phyloP scores from a whole-genome alignment of 1,284 basidiomycete genomes.

The Anthracocystis panici-leucophaei region DNA sequence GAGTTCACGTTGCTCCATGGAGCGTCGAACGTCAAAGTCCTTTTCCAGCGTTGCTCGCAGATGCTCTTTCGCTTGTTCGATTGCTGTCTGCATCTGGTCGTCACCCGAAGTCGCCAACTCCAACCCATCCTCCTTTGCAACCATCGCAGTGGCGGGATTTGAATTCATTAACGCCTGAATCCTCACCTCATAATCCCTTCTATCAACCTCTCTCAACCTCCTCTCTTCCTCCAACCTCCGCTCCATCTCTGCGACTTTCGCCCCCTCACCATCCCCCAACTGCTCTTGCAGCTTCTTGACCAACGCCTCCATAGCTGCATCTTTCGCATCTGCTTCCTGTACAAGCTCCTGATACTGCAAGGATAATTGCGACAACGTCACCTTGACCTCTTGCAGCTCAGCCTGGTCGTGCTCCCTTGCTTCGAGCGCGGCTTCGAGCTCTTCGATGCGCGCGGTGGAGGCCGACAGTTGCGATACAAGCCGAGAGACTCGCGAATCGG shows the following conservation, averaged over 20 bases:
- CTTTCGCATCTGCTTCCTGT: conserved; percentile 20
- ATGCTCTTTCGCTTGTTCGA: conserved; percentile 28
- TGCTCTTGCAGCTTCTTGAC: conserved; percentile 11
- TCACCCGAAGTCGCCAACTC: not conserved
- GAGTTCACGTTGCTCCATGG: conserved; percentile 28
- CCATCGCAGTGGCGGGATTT: not conserved
- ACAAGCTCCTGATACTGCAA: conserved; percentile 30
- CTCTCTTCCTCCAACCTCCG: conserved; percentile 28
- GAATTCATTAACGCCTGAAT: conserved; percentile 21
- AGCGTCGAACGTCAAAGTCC: conserved; percentile 35
- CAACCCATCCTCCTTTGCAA: not conserved
- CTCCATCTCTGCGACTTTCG: conserved; percentile 9
- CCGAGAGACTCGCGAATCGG: conserved; percentile 20
- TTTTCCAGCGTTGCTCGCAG: conserved; percentile 29
- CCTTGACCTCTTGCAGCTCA: conserved; percentile 23
- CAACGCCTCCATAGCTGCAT: conserved; percentile 14
- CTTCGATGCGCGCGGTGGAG: conserved; percentile 15
- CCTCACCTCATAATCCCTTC: conserved; percentile 37
- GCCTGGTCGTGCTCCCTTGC: conserved; percentile 2
- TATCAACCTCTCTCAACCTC: conserved; percentile 28
- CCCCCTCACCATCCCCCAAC: not conserved
- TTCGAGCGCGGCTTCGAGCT: conserved; percentile 24
- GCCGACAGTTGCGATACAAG: conserved; percentile 26
- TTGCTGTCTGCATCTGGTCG: not conserved
- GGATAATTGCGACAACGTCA: conserved; percentile 9